Percentiles rank a stretch among this genome's conserved stretches.
Evolutionary conservation across 139 green algal species (phyloP).

Genomic region (Picochlorum costavermella): DNA sequence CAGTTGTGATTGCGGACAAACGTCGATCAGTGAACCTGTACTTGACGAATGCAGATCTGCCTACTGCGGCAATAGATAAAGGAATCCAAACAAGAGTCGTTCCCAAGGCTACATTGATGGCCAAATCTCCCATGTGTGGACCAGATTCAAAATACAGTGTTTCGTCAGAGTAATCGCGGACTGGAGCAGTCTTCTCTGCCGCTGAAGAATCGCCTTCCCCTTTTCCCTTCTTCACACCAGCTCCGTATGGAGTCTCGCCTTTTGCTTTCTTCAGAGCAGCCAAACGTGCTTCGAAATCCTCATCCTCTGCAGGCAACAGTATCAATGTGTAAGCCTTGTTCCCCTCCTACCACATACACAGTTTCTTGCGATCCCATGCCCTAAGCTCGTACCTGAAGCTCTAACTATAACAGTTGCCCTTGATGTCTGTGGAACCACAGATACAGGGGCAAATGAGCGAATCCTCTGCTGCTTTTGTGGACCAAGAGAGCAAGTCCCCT

Average conservation of each 20-base stretch:
- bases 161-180: constrained; percentile 58
- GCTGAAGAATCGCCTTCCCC: background rate
- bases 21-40: constrained; percentile 83
- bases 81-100: constrained; percentile 76
- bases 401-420: too few species aligned
- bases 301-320: constrained; percentile 24
- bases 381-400: too few species aligned
- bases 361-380: too few species aligned
- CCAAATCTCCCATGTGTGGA: constrained; percentile 63
- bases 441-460: too few species aligned
- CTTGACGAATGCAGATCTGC: constrained; percentile 70
- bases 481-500: too few species aligned
- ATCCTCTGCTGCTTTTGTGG: too few species aligned
- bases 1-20: constrained; percentile 60
- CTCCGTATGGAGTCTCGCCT: constrained; percentile 46
- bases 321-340: background rate
- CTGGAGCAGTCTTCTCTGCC: constrained; percentile 2
- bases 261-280: constrained; percentile 56
- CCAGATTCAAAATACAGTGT: constrained; percentile 49
- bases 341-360: background rate
- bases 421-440: too few species aligned
- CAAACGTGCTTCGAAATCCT: constrained; percentile 65
- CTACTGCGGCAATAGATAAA: constrained; percentile 63
- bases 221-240: constrained; percentile 13
- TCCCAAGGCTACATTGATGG: constrained; percentile 70